Conservation (phyloP, 345 rosid species). For the Moringa oleifera region DNA sequence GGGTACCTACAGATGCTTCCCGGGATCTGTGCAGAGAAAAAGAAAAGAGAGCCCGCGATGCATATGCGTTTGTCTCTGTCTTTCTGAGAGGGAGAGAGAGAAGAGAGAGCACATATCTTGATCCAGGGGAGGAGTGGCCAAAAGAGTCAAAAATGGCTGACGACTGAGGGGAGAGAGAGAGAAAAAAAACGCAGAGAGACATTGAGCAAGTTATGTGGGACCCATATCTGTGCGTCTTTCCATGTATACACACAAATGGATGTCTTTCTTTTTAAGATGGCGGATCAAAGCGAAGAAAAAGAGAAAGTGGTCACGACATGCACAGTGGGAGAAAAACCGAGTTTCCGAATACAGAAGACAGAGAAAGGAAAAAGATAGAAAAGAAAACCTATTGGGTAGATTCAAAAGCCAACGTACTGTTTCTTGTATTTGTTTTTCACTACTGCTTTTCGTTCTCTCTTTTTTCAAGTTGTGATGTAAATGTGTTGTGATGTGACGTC, state of each 20-base stretch:
- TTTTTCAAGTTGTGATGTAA: constrained; percentile 7
- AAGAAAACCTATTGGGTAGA: constrained; percentile 1
- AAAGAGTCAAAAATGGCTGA: constrained; percentile 12
- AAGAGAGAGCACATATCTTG: not conserved
- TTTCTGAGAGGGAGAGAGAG: not conserved
- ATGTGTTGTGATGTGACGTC: constrained; percentile 11
- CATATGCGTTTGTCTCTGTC: no score
- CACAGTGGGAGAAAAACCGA: no score
- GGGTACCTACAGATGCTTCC: constrained; percentile 22
- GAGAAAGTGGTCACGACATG: no score
- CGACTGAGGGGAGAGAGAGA: no score
- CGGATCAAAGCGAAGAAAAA: no score
- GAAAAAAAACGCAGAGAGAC: not conserved
- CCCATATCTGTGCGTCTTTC: not conserved
- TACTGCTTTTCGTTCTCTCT: not conserved
- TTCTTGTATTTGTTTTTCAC: not conserved
- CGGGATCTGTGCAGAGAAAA: constrained; percentile 21
- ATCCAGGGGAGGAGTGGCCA: no score
- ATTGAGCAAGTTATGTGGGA: not conserved
- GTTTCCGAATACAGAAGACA: not conserved
- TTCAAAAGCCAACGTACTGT: constrained; percentile 14
- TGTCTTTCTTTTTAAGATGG: no score
- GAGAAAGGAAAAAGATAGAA: not conserved
- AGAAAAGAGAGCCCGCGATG: not conserved
- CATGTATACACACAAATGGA: no score